Evolutionary conservation across 768 basidiomycete genomes (phyloP).

Genomic region (Rhodosporidiobolus sp.): DNA sequence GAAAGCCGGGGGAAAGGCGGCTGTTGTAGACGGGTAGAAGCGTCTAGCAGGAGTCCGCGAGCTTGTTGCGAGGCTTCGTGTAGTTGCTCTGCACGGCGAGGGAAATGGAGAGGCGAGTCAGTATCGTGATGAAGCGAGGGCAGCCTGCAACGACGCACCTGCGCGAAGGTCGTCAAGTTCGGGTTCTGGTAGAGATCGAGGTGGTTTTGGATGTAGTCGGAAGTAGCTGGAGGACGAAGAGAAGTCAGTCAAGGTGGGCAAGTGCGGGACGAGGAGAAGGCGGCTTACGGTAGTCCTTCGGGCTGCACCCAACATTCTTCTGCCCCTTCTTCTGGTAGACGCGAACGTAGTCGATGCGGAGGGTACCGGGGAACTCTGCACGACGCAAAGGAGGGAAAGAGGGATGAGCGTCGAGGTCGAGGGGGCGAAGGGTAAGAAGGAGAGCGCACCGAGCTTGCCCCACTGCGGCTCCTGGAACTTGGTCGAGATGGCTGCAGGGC

Average conservation of each 20-base stretch:
- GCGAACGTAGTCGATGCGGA: slow-evolving; percentile 31
- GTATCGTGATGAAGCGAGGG: not conserved
- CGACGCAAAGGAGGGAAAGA: not conserved
- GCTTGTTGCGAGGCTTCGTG: slow-evolving; percentile 11
- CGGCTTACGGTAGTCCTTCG: slow-evolving; percentile 1
- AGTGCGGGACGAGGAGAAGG: not conserved
- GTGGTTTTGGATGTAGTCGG: slow-evolving; percentile 55
- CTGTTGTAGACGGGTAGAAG: not conserved
- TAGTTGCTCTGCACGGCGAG: not conserved
- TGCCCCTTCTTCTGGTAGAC: slow-evolving; percentile 20
- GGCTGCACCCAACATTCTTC: slow-evolving; percentile 14
- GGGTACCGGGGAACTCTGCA: slow-evolving; percentile 62
- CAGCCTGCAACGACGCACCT: not conserved
- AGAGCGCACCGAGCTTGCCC: slow-evolving; percentile 54
- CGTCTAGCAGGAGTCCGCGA: not conserved
- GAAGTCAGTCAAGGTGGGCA: not conserved
- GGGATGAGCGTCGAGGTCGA: not conserved
- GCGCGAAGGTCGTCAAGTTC: not conserved
- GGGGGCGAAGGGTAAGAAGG: no score
- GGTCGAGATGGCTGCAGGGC: slow-evolving; percentile 55
- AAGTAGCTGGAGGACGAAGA: slow-evolving; percentile 6
- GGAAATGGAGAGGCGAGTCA: not conserved
- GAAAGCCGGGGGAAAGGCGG: not conserved
- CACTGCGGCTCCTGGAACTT: slow-evolving; percentile 48
- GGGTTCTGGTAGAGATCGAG: slow-evolving; percentile 45